Base-by-base conservation (phyloP, 352 stramenopile genomes). In the Globisporangium spiculum region DNA sequence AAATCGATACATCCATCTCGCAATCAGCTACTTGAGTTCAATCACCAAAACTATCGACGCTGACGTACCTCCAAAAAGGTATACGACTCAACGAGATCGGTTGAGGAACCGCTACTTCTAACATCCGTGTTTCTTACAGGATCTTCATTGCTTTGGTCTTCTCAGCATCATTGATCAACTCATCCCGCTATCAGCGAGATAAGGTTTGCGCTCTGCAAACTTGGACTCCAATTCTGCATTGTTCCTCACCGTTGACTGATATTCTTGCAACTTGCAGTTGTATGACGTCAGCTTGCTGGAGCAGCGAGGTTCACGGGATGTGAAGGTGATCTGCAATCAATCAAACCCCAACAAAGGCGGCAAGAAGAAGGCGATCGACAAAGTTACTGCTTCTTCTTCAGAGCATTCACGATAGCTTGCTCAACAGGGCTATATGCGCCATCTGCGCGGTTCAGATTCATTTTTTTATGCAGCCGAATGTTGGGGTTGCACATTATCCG, bases 401-500 rank as follows among this genome's bases (percentile, higher is more conserved):
- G 38, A 2, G 75, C 75, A 2, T 81, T 46, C 1, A 80, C 64
- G 38, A 87, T 77, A n/a, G 79, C 75, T 68, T 74, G 65, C 52
- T 87, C 79, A 1, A 85, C 75, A 1, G 77, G 75, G 44, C 73
- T 85, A 34, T 82, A 85, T 16, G 64, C 73, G 14, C 75, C 60
- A 27, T 74, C 57, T 1, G 22, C n/a, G 56, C 76, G 75, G 5
- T 71, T 44, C n/a, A 90, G 60, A 20, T 78, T 76, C 77, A 93
- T 89, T n/a, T 60, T 71, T 16, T 57, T 63, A 27, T 70, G 77
- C 60, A 93, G 65, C 4, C 56, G 46, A 27, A 93, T 75, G 56
- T 87, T 88, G 4, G 85, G 85, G 50, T 92, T 91, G 74, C 78
- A 88, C 74, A 92, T 91, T 63, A 92, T 81, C 12, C 85, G 83